Conservation (phyloP, 768 basidiomycete species). For the Lentinula sp. region DNA sequence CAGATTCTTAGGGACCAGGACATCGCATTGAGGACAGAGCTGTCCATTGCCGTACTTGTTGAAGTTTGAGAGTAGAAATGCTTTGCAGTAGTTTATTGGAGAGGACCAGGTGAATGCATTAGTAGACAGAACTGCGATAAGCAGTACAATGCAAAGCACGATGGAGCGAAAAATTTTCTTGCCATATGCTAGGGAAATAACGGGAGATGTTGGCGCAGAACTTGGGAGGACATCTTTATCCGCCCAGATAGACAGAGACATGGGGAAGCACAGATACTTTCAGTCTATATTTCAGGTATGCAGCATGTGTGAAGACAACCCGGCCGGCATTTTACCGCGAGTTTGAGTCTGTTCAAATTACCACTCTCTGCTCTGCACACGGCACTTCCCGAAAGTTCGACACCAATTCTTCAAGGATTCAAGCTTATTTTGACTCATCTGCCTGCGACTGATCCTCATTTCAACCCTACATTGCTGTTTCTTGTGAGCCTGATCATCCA, state of each 20-base stretch:
- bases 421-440: too few relatives aligned
- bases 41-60: background rate
- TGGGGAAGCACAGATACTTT: background rate
- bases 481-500: too few relatives aligned
- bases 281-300: too few relatives aligned
- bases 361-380: too few relatives aligned
- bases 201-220: background rate
- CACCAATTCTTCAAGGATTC: too few relatives aligned
- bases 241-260: background rate
- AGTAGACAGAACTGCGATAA: background rate
- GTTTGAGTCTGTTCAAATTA: too few relatives aligned
- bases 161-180: background rate
- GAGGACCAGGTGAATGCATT: background rate
- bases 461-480: too few relatives aligned
- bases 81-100: background rate
- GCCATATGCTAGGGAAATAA: background rate
- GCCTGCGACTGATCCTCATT: too few relatives aligned
- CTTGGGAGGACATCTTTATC: background rate
- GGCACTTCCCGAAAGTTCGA: too few relatives aligned
- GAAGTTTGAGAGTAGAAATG: background rate
- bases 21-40: background rate
- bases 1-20: background rate
- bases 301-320: too few relatives aligned
- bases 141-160: background rate
- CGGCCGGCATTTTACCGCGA: too few relatives aligned